A percentile compares a stretch with the other conserved stretches of the same genome.
Evolutionary conservation across 371 early-diverging fungal species (phyloP).

Genomic region (Mucor plumbeus): DNA sequence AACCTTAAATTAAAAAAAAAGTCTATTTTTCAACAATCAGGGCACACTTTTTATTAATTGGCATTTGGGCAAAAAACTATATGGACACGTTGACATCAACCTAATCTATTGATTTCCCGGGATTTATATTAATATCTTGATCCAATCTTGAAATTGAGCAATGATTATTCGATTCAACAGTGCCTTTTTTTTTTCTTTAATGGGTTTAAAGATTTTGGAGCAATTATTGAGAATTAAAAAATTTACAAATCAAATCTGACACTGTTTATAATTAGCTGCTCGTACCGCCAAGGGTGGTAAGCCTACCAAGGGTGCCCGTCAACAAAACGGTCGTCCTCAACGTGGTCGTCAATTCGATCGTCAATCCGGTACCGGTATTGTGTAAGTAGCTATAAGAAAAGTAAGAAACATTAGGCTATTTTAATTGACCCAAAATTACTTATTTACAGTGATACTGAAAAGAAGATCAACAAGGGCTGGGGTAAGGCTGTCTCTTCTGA

Average conservation of each 20-base stretch:
- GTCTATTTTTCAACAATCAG: not conserved
- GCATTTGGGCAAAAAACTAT: not conserved
- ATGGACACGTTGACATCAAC: not conserved
- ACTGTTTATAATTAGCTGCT: constrained; percentile 6
- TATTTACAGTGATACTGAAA: constrained; percentile 68
- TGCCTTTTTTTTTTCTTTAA: constrained; percentile 6
- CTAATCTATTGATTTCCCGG: not conserved
- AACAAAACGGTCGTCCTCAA: constrained; percentile 55
- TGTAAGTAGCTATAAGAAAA: constrained; percentile 39
- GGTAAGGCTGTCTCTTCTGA: constrained; percentile 64
- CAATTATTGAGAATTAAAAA: too few species aligned
- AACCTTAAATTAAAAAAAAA: not conserved
- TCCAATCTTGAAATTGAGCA: not conserved
- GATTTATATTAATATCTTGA: not conserved
- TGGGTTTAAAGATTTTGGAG: not conserved
- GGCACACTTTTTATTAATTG: not conserved
- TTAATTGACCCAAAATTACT: not conserved
- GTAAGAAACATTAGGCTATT: too few species aligned
- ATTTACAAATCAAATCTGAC: not conserved
- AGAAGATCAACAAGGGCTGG: constrained; percentile 87
- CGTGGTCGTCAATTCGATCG: constrained; percentile 80
- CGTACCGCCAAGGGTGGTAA: constrained; percentile 26
- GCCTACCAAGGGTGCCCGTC: constrained; percentile 29
- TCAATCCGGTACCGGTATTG: constrained; percentile 76
- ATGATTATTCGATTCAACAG: not conserved